These are phyloP conservation scores for Monilinia vaccinii-corymbosi DNA, from an alignment of 2,329 filamentous ascomycete species.

Conservation along the genomic window DNA sequence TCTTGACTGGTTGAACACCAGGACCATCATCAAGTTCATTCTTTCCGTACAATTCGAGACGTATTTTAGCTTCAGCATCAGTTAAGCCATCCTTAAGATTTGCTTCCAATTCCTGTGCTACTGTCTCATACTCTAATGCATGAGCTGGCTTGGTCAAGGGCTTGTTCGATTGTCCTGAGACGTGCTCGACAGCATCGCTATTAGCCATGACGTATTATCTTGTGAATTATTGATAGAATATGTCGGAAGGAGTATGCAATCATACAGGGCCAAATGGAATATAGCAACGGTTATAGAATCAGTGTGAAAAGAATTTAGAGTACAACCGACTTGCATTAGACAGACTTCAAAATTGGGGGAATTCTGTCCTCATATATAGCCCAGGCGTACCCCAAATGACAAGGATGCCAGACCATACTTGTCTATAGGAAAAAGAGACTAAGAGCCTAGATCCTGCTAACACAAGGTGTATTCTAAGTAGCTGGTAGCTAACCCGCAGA, in stretches of 20 bases:
- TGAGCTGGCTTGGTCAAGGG: slow-evolving; percentile 55
- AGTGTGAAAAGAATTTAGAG: neutral
- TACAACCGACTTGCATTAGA: neutral
- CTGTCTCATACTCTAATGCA: slow-evolving; percentile 43
- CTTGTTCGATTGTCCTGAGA: slow-evolving; percentile 38
- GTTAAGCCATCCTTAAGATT: slow-evolving; percentile 50
- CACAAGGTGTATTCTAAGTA: neutral
- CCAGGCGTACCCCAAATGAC: neutral
- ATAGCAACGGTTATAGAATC: neutral
- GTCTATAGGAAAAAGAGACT: neutral
- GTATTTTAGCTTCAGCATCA: slow-evolving; percentile 41
- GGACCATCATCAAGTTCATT: slow-evolving; percentile 55
- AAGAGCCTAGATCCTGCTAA: neutral
- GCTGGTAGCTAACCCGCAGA: neutral
- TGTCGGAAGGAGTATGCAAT: slow-evolving; percentile 1
- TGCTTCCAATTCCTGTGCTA: slow-evolving; percentile 46
- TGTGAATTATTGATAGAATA: slow-evolving; percentile 1
- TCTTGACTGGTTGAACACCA: slow-evolving; percentile 52
- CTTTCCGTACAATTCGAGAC: slow-evolving; percentile 47
- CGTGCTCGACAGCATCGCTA: slow-evolving; percentile 22
- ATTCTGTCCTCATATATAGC: neutral
- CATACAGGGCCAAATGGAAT: neutral
- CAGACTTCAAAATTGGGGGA: neutral
- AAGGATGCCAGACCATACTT: neutral
- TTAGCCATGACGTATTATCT: neutral